Evolutionary conservation across 345 rosid genomes (phyloP).

Genomic region (Acer negundo): DNA sequence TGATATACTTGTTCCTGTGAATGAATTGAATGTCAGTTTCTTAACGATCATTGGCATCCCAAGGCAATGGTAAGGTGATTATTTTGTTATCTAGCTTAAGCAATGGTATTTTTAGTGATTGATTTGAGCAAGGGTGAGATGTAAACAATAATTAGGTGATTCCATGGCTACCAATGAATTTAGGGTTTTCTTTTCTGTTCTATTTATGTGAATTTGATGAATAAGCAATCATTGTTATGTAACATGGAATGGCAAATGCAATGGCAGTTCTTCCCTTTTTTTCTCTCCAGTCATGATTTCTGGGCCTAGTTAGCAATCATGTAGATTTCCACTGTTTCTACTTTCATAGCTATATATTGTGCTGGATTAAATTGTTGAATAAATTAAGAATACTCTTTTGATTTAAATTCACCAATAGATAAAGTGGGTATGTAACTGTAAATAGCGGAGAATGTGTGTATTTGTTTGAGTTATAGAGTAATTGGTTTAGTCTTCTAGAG

Average conservation of each 20-base stretch:
- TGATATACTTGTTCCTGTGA: background rate
- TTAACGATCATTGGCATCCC: background rate
- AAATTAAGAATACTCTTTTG: background rate
- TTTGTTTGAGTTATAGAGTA: background rate
- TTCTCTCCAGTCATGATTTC: background rate
- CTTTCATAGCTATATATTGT: background rate
- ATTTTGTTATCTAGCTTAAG: background rate
- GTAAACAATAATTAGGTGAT: constrained; percentile 5
- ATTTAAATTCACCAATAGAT: background rate
- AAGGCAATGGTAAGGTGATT: background rate
- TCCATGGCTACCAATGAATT: background rate
- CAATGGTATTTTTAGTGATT: background rate
- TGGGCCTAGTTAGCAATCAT: background rate
- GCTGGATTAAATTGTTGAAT: background rate
- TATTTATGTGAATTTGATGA: background rate
- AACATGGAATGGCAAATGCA: background rate
- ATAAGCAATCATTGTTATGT: background rate
- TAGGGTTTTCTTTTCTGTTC: background rate
- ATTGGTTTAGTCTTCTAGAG: constrained; percentile 16
- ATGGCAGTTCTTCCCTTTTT: background rate
- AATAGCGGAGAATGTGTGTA: background rate
- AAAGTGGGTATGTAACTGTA: background rate
- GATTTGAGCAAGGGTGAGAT: background rate
- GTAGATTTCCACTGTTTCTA: background rate
- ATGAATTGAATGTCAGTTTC: background rate